A percentile compares a stretch with the other conserved stretches of the same genome.
Conservation (phyloP, 441 rosid species). For the Gossypium schwendimanii region DNA sequence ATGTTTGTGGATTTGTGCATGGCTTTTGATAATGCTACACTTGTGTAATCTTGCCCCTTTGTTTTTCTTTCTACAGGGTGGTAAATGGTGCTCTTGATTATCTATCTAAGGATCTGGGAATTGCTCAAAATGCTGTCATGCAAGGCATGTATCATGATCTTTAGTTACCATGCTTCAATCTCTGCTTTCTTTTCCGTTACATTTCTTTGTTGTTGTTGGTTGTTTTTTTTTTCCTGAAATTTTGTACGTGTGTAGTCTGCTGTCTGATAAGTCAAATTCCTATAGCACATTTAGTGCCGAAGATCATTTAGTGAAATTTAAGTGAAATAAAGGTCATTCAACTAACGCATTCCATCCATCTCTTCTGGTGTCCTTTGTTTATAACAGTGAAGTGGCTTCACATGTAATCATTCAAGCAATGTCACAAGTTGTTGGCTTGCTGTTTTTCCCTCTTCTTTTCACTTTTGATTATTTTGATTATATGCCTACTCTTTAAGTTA, state of each 20-base stretch:
- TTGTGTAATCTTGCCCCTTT: neutral
- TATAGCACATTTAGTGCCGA: neutral
- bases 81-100: conserved; percentile 95
- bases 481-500: conserved; percentile 3
- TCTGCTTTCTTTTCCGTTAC: conserved; percentile 9
- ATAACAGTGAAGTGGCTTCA: neutral
- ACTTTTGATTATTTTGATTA: conserved; percentile 11
- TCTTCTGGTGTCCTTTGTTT: neutral
- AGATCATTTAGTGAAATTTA: neutral
- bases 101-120: conserved; percentile 90
- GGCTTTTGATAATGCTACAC: neutral
- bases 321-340: neutral
- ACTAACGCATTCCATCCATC: neutral
- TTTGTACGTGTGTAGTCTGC: neutral
- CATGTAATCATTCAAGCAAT: neutral
- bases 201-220: neutral
- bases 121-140: conserved; percentile 69
- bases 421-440: neutral
- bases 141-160: conserved; percentile 56
- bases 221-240: neutral
- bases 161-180: neutral
- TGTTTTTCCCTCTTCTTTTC: conserved; percentile 1
- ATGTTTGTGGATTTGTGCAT: neutral
- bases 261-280: neutral
- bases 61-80: conserved; percentile 43